These are phyloP conservation scores for Gnetum montanum DNA, from an alignment of 75 land plant species.

Conservation along the genomic window DNA sequence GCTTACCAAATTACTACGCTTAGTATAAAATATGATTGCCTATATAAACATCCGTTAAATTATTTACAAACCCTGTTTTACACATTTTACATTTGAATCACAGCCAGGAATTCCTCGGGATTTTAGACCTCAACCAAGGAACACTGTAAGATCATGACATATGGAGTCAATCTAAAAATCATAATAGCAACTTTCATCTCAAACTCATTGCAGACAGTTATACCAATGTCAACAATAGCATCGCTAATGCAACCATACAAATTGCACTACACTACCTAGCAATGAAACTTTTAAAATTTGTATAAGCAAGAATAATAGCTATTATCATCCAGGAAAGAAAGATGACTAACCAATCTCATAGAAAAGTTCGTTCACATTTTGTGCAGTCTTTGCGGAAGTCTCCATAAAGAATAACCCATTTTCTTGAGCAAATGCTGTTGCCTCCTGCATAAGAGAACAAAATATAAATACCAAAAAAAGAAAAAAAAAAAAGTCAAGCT, in stretches of 20 bases:
- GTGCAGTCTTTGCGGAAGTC: conserved; percentile 82
- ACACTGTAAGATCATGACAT: too few species aligned
- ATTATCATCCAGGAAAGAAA: too few species aligned
- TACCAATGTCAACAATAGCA: not conserved
- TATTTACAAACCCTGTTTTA: too few species aligned
- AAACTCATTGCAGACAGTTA: not conserved
- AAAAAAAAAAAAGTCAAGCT: too few species aligned
- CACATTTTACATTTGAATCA: too few species aligned
- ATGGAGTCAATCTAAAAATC: not conserved
- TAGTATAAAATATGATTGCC: too few species aligned
- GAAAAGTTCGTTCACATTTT: conserved; percentile 75
- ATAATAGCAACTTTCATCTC: not conserved
- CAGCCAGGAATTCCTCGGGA: too few species aligned
- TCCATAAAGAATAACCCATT: conserved; percentile 69
- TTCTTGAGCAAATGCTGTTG: conserved; percentile 53
- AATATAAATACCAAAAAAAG: too few species aligned
- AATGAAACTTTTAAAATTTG: not conserved
- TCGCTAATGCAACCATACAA: not conserved
- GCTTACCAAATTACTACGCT: too few species aligned
- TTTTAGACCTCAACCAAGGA: too few species aligned
- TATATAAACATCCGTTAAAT: too few species aligned
- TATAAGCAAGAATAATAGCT: too few species aligned
- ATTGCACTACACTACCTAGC: not conserved
- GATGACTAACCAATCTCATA: conserved; percentile 82
- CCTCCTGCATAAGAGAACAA: conserved; percentile 37